These are phyloP conservation scores for Chrysosphaeria jannelii DNA, from an alignment of 2,329 filamentous ascomycete species.

Conservation along the genomic window DNA sequence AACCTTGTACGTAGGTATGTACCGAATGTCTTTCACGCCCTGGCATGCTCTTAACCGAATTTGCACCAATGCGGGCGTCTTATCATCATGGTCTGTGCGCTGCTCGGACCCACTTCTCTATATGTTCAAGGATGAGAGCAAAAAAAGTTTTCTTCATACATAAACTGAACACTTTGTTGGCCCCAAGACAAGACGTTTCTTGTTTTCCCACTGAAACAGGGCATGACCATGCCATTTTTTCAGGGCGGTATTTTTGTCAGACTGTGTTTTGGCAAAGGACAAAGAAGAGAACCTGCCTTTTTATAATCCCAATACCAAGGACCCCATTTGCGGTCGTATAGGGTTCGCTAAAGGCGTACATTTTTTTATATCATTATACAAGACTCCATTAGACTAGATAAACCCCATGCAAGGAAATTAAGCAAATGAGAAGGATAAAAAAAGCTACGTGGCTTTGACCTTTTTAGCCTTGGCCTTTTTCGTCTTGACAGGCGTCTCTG, in stretches of 20 bases:
- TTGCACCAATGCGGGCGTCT: background rate
- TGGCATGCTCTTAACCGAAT: too few relatives aligned
- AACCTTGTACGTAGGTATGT: too few relatives aligned
- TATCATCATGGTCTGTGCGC: constrained; percentile 8
- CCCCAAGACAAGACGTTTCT: constrained; percentile 2
- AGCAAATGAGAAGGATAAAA: constrained; percentile 1
- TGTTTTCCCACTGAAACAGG: background rate
- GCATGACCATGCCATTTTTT: constrained; percentile 4
- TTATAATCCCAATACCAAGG: constrained; percentile 22
- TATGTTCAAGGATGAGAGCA: too few relatives aligned
- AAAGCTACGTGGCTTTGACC: constrained; percentile 8
- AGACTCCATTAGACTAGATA: background rate
- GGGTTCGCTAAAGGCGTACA: constrained; percentile 35
- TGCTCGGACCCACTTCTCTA: too few relatives aligned
- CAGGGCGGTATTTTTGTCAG: constrained; percentile 8
- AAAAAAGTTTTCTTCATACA: constrained; percentile 15
- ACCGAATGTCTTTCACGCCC: too few relatives aligned
- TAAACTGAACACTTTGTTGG: constrained; percentile 15
- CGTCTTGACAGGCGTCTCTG: constrained; percentile 5
- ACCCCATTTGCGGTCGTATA: constrained; percentile 13
- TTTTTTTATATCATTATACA: constrained; percentile 4
- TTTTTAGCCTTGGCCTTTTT: constrained; percentile 9
- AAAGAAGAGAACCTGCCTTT: constrained; percentile 24
- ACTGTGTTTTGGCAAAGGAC: constrained; percentile 6
- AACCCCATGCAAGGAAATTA: background rate